A percentile compares a stretch with the other conserved stretches of the same genome.
These are phyloP conservation scores for Hyphopichia homilentoma DNA, from an alignment of 805 yeast genomes.

Conservation along the genomic window DNA sequence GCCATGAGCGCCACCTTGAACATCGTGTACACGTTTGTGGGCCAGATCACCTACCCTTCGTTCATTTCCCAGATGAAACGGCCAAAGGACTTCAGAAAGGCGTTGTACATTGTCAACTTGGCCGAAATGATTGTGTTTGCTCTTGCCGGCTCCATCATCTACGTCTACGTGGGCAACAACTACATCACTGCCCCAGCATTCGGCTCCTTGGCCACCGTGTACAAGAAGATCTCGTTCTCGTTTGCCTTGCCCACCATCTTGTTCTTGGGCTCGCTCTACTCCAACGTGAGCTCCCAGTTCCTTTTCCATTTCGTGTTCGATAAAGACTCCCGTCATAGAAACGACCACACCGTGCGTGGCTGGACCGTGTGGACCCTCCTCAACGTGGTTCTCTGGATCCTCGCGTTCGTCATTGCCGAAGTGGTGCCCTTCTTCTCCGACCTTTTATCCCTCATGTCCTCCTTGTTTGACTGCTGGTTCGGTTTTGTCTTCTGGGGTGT, in stretches of 20 bases:
- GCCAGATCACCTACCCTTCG: conserved; percentile 61
- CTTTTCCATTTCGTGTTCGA: conserved; percentile 45
- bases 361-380: conserved; percentile 52
- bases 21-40: conserved; percentile 61
- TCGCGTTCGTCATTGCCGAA: conserved; percentile 58
- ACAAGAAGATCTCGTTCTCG: conserved; percentile 54
- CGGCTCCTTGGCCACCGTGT: conserved; percentile 45
- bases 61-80: conserved; percentile 57
- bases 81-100: conserved; percentile 57
- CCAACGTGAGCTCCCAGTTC: conserved; percentile 53
- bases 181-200: conserved; percentile 59
- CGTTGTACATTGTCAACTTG: conserved; percentile 47
- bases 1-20: conserved; percentile 57
- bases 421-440: conserved; percentile 64
- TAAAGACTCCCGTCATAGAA: conserved; percentile 40
- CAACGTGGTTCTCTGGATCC: conserved; percentile 43
- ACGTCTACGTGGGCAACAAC: conserved; percentile 53
- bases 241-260: conserved; percentile 58
- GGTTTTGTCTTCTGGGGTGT: conserved; percentile 64
- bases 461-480: conserved; percentile 63
- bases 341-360: conserved; percentile 46
- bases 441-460: conserved; percentile 53
- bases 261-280: conserved; percentile 53
- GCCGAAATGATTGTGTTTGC: conserved; percentile 49
- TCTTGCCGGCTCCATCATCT: conserved; percentile 54